phyloP scores from a whole-genome alignment of 768 basidiomycete species.

The Cyathus striatus region DNA sequence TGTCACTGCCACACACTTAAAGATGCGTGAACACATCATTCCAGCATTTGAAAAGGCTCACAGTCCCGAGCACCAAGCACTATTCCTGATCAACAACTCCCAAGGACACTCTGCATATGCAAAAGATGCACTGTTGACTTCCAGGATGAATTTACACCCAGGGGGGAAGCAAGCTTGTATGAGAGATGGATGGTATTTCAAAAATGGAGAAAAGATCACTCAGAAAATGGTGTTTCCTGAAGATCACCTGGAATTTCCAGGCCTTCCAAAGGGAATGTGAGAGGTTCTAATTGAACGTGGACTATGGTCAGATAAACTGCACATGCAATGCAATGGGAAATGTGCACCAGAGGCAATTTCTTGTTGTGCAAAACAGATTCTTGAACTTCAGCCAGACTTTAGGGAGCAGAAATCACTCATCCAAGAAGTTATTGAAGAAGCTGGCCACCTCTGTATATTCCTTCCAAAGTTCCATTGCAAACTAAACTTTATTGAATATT shows the following conservation, averaged over 20 bases:
- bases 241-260: background rate
- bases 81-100: conserved; percentile 16
- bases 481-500: conserved; percentile 19
- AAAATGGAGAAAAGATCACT: background rate
- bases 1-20: no score
- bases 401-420: conserved; percentile 13
- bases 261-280: background rate
- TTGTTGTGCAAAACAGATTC: conserved; percentile 24
- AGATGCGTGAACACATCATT: no score
- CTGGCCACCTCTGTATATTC: conserved; percentile 1
- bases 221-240: background rate
- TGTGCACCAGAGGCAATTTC: background rate
- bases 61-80: conserved; percentile 4
- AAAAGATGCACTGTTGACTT: conserved; percentile 11
- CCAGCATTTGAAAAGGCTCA: background rate
- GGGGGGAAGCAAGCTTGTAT: conserved; percentile 14
- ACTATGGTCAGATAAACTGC: background rate
- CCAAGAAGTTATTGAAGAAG: conserved; percentile 3
- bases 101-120: conserved; percentile 18
- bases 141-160: conserved; percentile 17
- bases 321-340: conserved; percentile 11
- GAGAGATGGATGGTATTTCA: background rate
- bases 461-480: conserved; percentile 20
- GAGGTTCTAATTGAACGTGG: background rate
- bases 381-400: conserved; percentile 15